phyloP scores from a whole-genome alignment of 805 yeast species.

The Priceomyces castillae region DNA sequence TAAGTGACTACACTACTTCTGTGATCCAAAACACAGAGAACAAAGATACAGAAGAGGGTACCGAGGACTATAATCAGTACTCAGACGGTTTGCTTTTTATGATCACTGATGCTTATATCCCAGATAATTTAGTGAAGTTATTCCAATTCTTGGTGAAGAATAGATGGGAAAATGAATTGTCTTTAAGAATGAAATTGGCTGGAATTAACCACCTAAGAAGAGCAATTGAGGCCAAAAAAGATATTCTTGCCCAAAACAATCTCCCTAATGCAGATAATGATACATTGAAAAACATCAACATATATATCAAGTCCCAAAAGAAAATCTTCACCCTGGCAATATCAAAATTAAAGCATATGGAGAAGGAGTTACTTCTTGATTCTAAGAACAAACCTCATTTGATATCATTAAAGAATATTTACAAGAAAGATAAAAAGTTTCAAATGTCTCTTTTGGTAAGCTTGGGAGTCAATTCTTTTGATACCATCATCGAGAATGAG shows the following conservation, averaged over 20 bases:
- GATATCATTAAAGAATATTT: slow-evolving; percentile 56
- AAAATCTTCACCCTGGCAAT: slow-evolving; percentile 42
- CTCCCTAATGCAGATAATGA: slow-evolving; percentile 17
- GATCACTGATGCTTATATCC: slow-evolving; percentile 33
- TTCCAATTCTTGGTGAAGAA: slow-evolving; percentile 55
- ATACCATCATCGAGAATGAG: slow-evolving; percentile 46
- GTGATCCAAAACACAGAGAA: slow-evolving; percentile 15
- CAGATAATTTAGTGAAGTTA: slow-evolving; percentile 46
- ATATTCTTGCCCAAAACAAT: slow-evolving; percentile 29
- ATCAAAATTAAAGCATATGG: slow-evolving; percentile 45
- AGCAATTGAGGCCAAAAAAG: slow-evolving; percentile 52
- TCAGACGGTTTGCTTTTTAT: slow-evolving; percentile 41
- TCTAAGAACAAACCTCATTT: slow-evolving; percentile 41
- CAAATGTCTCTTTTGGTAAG: slow-evolving; percentile 53
- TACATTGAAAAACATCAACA: slow-evolving; percentile 29
- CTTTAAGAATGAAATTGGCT: slow-evolving; percentile 56
- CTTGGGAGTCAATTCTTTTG: slow-evolving; percentile 56
- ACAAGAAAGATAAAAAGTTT: slow-evolving; percentile 52
- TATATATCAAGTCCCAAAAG: slow-evolving; percentile 50
- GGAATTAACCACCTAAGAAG: slow-evolving; percentile 54
- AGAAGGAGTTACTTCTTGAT: slow-evolving; percentile 41
- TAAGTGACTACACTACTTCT: slow-evolving; percentile 40
- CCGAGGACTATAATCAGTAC: slow-evolving; percentile 13
- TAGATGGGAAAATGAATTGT: slow-evolving; percentile 44
- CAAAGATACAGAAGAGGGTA: neutral